Conservation (phyloP, 208 protist species). For the Crithidia thermophila region DNA sequence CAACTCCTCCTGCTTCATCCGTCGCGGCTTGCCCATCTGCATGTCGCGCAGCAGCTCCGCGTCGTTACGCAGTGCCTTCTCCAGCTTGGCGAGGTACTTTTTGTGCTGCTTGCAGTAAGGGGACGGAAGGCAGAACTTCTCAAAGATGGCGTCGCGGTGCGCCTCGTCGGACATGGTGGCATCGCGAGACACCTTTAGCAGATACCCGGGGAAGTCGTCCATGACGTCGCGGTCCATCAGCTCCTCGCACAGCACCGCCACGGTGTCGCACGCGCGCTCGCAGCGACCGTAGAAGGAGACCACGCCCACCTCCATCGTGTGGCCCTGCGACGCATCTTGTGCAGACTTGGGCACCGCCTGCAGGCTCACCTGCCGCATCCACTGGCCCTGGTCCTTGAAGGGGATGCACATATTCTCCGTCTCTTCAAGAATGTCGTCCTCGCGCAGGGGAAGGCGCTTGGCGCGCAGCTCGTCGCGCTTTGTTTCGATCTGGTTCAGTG, state of each 20-base stretch:
- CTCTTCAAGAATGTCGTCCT: slow-evolving; percentile 72
- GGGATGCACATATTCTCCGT: slow-evolving; percentile 77
- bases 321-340: neutral
- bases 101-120: slow-evolving; percentile 20
- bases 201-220: slow-evolving; percentile 35
- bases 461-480: slow-evolving; percentile 22
- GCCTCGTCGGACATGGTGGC: slow-evolving; percentile 13
- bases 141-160: slow-evolving; percentile 11
- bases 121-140: slow-evolving; percentile 9
- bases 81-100: slow-evolving; percentile 3
- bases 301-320: slow-evolving; percentile 22
- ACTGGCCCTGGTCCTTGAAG: slow-evolving; percentile 61
- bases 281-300: slow-evolving; percentile 48
- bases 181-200: slow-evolving; percentile 24
- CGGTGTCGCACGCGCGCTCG: slow-evolving; percentile 68
- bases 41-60: slow-evolving; percentile 11
- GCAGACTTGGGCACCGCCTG: slow-evolving; percentile 26
- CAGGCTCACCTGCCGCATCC: slow-evolving; percentile 64
- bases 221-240: slow-evolving; percentile 45
- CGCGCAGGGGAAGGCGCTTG: slow-evolving; percentile 46
- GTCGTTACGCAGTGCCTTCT: slow-evolving; percentile 16
- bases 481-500: slow-evolving; percentile 35
- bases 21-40: slow-evolving; percentile 13
- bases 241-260: slow-evolving; percentile 51
- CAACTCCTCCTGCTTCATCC: slow-evolving; percentile 57